Conservation (phyloP, 805 yeast species). For the Candida hungchunana region DNA sequence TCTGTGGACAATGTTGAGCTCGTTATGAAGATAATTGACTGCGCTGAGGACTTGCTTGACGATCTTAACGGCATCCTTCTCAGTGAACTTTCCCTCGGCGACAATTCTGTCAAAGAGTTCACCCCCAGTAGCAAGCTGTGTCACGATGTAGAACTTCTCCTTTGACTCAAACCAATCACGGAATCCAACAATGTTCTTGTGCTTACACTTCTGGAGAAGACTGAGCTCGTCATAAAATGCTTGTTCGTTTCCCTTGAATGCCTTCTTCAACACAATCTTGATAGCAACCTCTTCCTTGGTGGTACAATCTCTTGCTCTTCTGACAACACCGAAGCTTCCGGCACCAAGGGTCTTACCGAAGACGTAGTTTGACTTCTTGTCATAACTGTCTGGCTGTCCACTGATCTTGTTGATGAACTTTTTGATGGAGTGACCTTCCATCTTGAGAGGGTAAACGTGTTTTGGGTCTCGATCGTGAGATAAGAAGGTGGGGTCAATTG, state of each 20-base stretch:
- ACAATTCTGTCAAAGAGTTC: slow-evolving; percentile 88
- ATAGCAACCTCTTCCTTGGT: slow-evolving; percentile 77
- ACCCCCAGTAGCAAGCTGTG: slow-evolving; percentile 95
- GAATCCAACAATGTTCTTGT: slow-evolving; percentile 86
- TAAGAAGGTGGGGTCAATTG: no score
- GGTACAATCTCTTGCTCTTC: slow-evolving; percentile 55
- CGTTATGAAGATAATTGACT: slow-evolving; percentile 67
- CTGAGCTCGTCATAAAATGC: slow-evolving; percentile 76
- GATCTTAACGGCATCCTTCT: slow-evolving; percentile 76
- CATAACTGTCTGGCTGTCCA: slow-evolving; percentile 70
- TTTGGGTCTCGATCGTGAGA: no score
- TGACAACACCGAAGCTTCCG: slow-evolving; percentile 91
- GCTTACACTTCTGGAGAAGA: slow-evolving; percentile 61
- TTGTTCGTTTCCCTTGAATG: slow-evolving; percentile 72
- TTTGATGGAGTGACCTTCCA: slow-evolving; percentile 32
- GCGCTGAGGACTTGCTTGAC: slow-evolving; percentile 75
- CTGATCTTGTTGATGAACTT: slow-evolving; percentile 49
- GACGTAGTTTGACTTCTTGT: slow-evolving; percentile 62
- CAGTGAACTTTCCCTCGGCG: slow-evolving; percentile 79
- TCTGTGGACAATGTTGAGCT: slow-evolving; percentile 77
- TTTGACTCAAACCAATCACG: slow-evolving; percentile 91
- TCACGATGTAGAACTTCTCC: slow-evolving; percentile 89
- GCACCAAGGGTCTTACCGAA: slow-evolving; percentile 89
- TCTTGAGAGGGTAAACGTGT: slow-evolving; percentile 6
- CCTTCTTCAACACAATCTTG: slow-evolving; percentile 82